Evolutionary conservation across 2,329 filamentous ascomycete genomes (phyloP), one percentile per base, ranked within the genome.

Genomic region (Fusarium camptoceras): DNA sequence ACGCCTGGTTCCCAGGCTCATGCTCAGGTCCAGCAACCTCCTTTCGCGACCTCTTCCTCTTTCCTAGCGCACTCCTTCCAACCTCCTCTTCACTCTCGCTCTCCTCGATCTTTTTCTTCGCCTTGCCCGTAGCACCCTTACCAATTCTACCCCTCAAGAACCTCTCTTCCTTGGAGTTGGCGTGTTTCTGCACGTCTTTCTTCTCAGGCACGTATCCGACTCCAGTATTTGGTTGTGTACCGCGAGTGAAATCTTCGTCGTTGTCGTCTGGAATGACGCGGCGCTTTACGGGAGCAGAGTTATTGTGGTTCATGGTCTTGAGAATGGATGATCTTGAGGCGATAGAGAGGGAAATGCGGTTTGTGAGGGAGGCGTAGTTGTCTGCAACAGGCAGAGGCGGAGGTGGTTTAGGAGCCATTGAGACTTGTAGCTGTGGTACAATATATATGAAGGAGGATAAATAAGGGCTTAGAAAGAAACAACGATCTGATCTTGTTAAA

Each of bases 301-400:
- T 67, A 51, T 68, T 68, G 50, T 77, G 73, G 37, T 73, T 75
- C 66, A 77, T 76, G 25, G 73, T 75, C 22, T 75, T 71, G 22
- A 81, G 76, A 58, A 82, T 72, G 28, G 75, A 75, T 7, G 78
- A 71, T 59, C 78, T 79, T 12, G 78, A 76, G 55, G 81, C 71
- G 41, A 81, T 68, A 70, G 79, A 75, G 55, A 84, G 77, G 59
- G 81, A 78, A 59, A 84, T 80, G 63, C 78, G 78, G 78, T 85
- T 85, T 64, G 80, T 75, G 50, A 82, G 71, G 58, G 79, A 75
- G 68, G 78, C 78, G 75, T 76, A 77, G 73, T 83, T 75, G 58
- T 79, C 70, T 25, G 80, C 80, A 49, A 79, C 74, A 49, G 82
- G 81, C 49, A 80, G 78, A 54, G 73, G 71, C 3, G 73, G 68